Conservation (phyloP, 202 grass and related monocot genomes). For the Carex sylvatica region DNA sequence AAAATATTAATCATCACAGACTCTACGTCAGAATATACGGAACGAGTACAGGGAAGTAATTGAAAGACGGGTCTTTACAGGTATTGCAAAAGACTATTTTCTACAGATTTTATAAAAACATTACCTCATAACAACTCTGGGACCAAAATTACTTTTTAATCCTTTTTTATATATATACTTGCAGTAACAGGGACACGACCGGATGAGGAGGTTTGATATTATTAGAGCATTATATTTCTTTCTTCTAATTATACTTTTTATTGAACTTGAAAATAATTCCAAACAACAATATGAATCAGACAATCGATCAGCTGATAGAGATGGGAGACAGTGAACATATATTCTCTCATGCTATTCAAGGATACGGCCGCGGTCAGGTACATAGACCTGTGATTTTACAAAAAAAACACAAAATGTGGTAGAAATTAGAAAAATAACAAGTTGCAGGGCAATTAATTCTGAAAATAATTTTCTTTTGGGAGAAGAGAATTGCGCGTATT, state of each 20-base stretch:
- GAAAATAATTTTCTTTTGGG: not conserved
- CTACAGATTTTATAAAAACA: not conserved
- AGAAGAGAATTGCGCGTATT: not conserved
- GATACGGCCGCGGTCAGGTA: constrained; percentile 37
- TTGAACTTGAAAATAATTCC: constrained; percentile 7
- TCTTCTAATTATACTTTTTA: not conserved
- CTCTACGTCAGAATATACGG: constrained; percentile 73
- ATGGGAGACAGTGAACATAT: constrained; percentile 92
- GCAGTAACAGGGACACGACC: constrained; percentile 71
- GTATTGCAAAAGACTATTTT: constrained; percentile 6
- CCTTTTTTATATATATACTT: constrained; percentile 1
- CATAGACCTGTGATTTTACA: not conserved
- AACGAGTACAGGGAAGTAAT: constrained; percentile 74
- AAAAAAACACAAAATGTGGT: not conserved
- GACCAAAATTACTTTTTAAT: not conserved
- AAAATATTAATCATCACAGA: constrained; percentile 36
- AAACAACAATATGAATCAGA: constrained; percentile 33
- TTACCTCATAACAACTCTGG: constrained; percentile 1
- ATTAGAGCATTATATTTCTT: not conserved
- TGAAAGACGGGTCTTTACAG: constrained; percentile 70
- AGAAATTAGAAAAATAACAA: not conserved
- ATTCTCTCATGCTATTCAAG: constrained; percentile 75
- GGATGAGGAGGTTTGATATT: constrained; percentile 35
- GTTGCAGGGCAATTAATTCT: not conserved
- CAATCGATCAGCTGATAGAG: constrained; percentile 72